A percentile compares a stretch with the other conserved stretches of the same genome.
These are phyloP conservation scores for Apocynum venetum DNA, from an alignment of 257 asterid species.

Conservation along the genomic window DNA sequence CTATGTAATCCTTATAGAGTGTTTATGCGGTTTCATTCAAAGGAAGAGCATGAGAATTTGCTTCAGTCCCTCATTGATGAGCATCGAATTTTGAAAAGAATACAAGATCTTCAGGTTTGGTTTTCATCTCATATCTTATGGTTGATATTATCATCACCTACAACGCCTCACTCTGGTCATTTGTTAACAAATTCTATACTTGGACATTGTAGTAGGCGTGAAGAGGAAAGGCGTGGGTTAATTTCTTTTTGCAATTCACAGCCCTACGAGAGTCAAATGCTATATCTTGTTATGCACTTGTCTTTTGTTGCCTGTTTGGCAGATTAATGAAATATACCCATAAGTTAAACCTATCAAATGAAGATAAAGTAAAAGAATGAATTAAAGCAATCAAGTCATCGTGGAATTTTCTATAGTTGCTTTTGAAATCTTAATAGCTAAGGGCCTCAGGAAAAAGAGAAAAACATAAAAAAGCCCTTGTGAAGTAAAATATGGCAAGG, in stretches of 20 bases:
- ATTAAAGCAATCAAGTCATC: not conserved
- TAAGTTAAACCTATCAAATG: not conserved
- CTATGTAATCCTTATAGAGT: slow-evolving; percentile 61
- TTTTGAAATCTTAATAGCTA: not conserved
- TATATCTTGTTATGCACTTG: not conserved
- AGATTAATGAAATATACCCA: not conserved
- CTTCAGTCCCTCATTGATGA: slow-evolving; percentile 73
- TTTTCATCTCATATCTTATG: slow-evolving; percentile 2
- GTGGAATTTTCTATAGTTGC: no score
- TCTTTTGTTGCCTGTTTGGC: not conserved
- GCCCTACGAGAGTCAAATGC: not conserved
- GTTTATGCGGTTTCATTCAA: slow-evolving; percentile 91
- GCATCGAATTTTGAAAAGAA: slow-evolving; percentile 69
- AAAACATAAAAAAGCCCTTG: no score
- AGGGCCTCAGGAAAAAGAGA: not conserved
- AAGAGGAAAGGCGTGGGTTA: no score
- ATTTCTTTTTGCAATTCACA: not conserved
- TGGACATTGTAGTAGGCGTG: not conserved
- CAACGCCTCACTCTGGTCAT: not conserved
- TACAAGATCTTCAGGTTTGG: slow-evolving; percentile 76
- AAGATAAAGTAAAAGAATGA: not conserved
- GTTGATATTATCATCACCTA: slow-evolving; percentile 1
- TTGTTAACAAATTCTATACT: not conserved
- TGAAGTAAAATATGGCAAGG: not conserved
- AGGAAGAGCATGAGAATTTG: slow-evolving; percentile 74